Conservation (phyloP, 2,329 filamentous ascomycete genomes). For the Venturia aucupariae region DNA sequence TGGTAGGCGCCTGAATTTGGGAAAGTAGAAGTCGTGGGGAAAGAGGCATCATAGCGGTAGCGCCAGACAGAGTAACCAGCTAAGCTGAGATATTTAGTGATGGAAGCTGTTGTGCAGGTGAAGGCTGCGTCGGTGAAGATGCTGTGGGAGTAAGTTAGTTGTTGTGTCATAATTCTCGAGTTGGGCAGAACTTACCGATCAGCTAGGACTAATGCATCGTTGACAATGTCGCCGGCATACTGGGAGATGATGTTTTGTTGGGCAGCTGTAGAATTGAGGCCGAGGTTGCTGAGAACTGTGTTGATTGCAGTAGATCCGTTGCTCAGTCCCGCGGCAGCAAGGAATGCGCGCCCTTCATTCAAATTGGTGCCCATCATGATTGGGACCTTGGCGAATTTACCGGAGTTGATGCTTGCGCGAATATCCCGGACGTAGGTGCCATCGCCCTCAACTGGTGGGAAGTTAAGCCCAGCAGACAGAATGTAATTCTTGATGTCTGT, state of each 20-base stretch:
- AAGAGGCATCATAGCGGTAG: slow-evolving; percentile 26
- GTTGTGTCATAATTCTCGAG: too few relatives aligned
- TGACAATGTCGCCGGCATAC: neutral
- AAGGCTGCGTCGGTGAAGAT: neutral
- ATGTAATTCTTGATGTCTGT: slow-evolving; percentile 14
- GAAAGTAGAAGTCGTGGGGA: slow-evolving; percentile 24
- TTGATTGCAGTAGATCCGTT: neutral
- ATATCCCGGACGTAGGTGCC: slow-evolving; percentile 10
- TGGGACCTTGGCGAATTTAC: slow-evolving; percentile 18
- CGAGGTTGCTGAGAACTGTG: neutral
- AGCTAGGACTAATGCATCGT: neutral
- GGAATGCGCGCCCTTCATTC: slow-evolving; percentile 20
- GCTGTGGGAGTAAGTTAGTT: too few relatives aligned
- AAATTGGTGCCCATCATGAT: slow-evolving; percentile 22
- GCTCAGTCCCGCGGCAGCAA: slow-evolving; percentile 1
- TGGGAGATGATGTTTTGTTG: neutral
- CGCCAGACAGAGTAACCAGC: neutral
- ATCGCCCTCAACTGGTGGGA: slow-evolving; percentile 13
- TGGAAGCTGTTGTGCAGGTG: neutral
- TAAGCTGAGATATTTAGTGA: neutral
- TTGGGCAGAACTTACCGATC: neutral
- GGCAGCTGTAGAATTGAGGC: neutral
- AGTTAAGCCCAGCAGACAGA: slow-evolving; percentile 8
- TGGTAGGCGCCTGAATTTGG: slow-evolving; percentile 26
- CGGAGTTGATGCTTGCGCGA: neutral